Evolutionary conservation across 805 yeast genomes (phyloP).

Genomic region (Tetrapisispora arboricola): DNA sequence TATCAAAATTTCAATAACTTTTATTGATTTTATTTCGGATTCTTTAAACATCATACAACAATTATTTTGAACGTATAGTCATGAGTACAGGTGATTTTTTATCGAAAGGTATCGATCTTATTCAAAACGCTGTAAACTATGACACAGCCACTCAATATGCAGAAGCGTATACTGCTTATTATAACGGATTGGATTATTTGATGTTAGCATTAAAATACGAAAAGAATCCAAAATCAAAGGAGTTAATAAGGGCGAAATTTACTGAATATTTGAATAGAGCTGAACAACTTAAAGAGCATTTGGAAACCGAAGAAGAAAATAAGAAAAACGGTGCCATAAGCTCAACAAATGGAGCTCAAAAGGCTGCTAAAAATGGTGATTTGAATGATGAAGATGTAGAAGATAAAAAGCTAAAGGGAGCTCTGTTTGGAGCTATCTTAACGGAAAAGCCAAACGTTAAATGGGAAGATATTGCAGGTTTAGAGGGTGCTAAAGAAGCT

Average conservation of each 20-base stretch:
- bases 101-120: conserved; percentile 88
- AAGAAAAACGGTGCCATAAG: conserved; percentile 38
- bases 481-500: conserved; percentile 92
- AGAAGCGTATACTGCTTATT: conserved; percentile 88
- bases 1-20: too few relatives aligned
- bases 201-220: conserved; percentile 95
- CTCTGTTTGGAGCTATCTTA: conserved; percentile 82
- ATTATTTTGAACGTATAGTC: too few relatives aligned
- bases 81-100: conserved; percentile 63
- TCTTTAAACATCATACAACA: too few relatives aligned
- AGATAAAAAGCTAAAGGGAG: conserved; percentile 80
- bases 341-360: conserved; percentile 37
- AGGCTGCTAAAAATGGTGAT: conserved; percentile 43
- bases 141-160: conserved; percentile 84
- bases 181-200: conserved; percentile 85
- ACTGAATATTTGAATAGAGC: conserved; percentile 89
- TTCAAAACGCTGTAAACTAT: conserved; percentile 89
- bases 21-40: too few relatives aligned
- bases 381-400: conserved; percentile 68
- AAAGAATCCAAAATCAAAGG: conserved; percentile 82
- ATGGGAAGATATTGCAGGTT: conserved; percentile 95
- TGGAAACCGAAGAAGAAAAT: conserved; percentile 49
- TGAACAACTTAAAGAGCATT: conserved; percentile 82
- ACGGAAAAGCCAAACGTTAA: conserved; percentile 85
- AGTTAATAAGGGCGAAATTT: conserved; percentile 76